phyloP scores from a whole-genome alignment of 495 filamentous ascomycete species.

The Talaromyces trachyspermus region DNA sequence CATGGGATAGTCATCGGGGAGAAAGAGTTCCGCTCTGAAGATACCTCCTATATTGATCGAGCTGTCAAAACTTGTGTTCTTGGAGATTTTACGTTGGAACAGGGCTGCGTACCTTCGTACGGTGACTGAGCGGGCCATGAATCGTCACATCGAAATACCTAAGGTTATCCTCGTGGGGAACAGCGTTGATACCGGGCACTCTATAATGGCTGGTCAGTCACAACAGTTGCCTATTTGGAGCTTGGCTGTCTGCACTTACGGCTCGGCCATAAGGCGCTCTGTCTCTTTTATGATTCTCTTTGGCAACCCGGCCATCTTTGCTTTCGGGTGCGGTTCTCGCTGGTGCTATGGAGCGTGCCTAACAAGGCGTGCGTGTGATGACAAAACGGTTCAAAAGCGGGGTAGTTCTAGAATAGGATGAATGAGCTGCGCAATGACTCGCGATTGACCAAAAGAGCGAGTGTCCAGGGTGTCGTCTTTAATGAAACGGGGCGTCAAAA shows the following conservation, averaged over 20 bases:
- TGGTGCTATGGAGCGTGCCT: slow-evolving; percentile 4
- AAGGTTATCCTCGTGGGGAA: slow-evolving; percentile 97
- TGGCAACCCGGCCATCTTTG: slow-evolving; percentile 56
- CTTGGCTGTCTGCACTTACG: slow-evolving; percentile 52
- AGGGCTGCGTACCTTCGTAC: slow-evolving; percentile 84
- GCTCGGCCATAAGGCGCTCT: slow-evolving; percentile 91
- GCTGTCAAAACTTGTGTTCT: too few relatives aligned
- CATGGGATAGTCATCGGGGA: slow-evolving; percentile 99
- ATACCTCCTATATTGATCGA: slow-evolving; percentile 59
- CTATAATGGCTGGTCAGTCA: slow-evolving; percentile 35
- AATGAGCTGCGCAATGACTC: too few relatives aligned
- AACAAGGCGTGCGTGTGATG: too few relatives aligned
- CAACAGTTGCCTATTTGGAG: not conserved
- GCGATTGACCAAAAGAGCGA: too few relatives aligned
- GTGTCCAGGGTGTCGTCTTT: too few relatives aligned
- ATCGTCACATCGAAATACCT: slow-evolving; percentile 97
- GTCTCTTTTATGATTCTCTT: slow-evolving; percentile 99
- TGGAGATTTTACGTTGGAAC: too few relatives aligned
- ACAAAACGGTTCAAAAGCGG: too few relatives aligned
- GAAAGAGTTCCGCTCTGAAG: slow-evolving; percentile 95
- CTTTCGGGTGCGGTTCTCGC: too few relatives aligned
- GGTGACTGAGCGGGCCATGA: slow-evolving; percentile 86
- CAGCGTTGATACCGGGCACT: slow-evolving; percentile 90
- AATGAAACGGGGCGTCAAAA: too few relatives aligned
- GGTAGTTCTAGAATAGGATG: too few relatives aligned